phyloP scores from a whole-genome alignment of 176 grass and related monocot genomes.

The Cymbopogon citratus region DNA sequence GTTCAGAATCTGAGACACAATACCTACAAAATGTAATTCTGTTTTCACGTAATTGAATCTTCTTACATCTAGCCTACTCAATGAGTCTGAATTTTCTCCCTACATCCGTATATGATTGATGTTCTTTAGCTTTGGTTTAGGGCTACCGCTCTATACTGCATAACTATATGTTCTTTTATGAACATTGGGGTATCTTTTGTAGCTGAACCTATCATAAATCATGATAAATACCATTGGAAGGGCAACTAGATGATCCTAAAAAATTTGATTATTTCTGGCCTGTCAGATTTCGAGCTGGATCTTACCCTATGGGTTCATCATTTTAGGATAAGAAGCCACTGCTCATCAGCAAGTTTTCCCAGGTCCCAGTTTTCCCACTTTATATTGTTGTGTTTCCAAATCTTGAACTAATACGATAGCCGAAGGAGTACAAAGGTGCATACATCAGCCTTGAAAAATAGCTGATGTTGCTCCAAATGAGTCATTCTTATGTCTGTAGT shows the following conservation, averaged over 20 bases:
- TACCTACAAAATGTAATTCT: slow-evolving; percentile 18
- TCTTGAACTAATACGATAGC: background rate
- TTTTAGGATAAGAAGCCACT: background rate
- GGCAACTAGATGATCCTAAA: background rate
- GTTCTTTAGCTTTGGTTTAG: background rate
- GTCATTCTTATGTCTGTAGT: background rate
- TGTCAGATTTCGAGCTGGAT: background rate
- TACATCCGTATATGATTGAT: background rate
- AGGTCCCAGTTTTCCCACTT: background rate
- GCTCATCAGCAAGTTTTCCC: background rate
- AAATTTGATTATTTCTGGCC: background rate
- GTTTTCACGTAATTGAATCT: background rate
- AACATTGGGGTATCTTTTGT: background rate
- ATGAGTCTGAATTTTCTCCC: background rate
- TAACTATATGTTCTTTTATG: background rate
- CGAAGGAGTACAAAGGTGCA: background rate
- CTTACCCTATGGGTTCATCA: background rate
- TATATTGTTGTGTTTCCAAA: background rate
- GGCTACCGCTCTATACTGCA: background rate
- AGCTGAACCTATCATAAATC: background rate
- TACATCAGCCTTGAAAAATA: background rate
- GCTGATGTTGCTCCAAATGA: background rate
- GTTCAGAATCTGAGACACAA: slow-evolving; percentile 23
- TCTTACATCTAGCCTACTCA: background rate
- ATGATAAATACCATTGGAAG: slow-evolving; percentile 3